Evolutionary conservation across 148 eudicot species (phyloP).

Genomic region (Rhododendron williamsianum): DNA sequence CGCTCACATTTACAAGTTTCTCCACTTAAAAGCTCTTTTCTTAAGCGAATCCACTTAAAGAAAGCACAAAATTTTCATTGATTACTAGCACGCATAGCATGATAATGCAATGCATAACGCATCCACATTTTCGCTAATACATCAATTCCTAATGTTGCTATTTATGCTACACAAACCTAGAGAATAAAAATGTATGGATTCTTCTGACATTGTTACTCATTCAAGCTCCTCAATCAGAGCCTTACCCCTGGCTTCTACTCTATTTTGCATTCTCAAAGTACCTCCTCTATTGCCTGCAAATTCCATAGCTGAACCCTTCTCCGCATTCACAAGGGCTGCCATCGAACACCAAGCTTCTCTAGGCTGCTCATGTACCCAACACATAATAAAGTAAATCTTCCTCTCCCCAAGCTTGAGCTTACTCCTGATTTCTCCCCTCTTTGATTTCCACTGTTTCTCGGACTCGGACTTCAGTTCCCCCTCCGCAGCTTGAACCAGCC

Average conservation of each 20-base stretch:
- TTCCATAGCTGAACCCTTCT: constrained; percentile 52
- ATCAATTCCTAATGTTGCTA: background rate
- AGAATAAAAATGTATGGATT: background rate
- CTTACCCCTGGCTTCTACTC: constrained; percentile 27
- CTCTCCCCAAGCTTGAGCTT: constrained; percentile 64
- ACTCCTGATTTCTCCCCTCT: constrained; percentile 36
- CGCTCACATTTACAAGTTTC: too few relatives aligned
- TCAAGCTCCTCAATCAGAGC: constrained; percentile 55
- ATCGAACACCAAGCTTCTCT: constrained; percentile 59
- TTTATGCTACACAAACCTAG: background rate
- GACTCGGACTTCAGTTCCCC: constrained; percentile 49
- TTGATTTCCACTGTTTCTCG: constrained; percentile 35
- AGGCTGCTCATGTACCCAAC: constrained; percentile 86
- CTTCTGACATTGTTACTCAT: constrained; percentile 1
- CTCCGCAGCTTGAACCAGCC: constrained; percentile 52
- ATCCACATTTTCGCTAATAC: background rate
- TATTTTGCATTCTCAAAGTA: constrained; percentile 19
- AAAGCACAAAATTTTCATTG: background rate
- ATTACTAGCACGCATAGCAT: background rate
- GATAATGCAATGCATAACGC: background rate
- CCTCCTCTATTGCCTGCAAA: constrained; percentile 27
- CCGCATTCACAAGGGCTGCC: constrained; percentile 48
- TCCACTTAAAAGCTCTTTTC: too few relatives aligned
- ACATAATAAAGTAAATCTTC: constrained; percentile 72
- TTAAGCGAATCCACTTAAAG: background rate